A percentile compares a stretch with the other conserved stretches of the same genome.
Evolutionary conservation across 73 alveolate genomes (phyloP).

Genomic region (Tetrahymena elliotti): DNA sequence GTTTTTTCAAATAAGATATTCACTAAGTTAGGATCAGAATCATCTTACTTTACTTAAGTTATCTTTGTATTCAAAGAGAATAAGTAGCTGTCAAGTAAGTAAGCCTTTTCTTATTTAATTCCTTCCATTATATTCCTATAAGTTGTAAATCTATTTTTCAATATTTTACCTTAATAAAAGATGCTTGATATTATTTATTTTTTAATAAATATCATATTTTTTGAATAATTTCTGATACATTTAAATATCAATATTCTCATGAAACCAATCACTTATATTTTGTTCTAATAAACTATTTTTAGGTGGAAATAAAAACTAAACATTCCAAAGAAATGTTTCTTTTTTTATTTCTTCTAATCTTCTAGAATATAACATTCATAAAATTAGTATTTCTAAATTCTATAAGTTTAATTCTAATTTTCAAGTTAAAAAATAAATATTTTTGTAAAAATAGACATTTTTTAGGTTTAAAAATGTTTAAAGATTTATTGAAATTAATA

Average conservation of each 20-base stretch:
- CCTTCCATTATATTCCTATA: not conserved
- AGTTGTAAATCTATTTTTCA: not conserved
- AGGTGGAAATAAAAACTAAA: not conserved
- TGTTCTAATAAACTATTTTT: too few relatives aligned
- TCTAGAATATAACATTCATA: not conserved
- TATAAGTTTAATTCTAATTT: too few relatives aligned
- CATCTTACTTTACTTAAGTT: not conserved
- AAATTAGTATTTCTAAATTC: not conserved
- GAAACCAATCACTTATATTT: too few relatives aligned
- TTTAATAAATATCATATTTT: not conserved
- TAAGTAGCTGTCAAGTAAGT: not conserved
- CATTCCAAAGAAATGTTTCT: too few relatives aligned
- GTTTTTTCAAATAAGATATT: constrained; percentile 56
- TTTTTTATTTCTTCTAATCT: not conserved
- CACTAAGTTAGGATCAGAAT: not conserved
- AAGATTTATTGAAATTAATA: too few relatives aligned
- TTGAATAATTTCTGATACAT: not conserved
- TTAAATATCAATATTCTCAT: not conserved
- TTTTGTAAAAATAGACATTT: too few relatives aligned
- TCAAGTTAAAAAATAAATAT: too few relatives aligned
- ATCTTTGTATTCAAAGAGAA: not conserved
- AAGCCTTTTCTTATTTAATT: not conserved
- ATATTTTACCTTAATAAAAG: not conserved
- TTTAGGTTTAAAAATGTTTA: too few relatives aligned
- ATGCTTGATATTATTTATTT: not conserved